phyloP scores from a whole-genome alignment of 768 basidiomycete species.

The Exsudoporus frostii region DNA sequence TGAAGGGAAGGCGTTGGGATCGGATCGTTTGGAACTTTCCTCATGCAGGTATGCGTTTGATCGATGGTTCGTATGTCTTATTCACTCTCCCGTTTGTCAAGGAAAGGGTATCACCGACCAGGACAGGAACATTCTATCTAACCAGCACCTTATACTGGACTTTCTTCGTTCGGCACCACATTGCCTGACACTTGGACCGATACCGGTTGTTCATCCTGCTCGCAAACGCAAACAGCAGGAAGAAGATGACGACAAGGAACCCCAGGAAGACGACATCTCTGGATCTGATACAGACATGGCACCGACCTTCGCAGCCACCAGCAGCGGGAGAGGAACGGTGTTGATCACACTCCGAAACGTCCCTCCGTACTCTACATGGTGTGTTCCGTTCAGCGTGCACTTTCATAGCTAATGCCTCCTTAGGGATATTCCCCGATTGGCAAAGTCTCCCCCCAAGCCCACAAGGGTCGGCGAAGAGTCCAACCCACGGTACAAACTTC shows the following conservation, averaged over 20 bases:
- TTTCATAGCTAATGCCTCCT: constrained; percentile 2
- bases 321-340: constrained; percentile 58
- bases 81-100: constrained; percentile 26
- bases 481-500: constrained; percentile 66
- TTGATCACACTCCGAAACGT: constrained; percentile 87
- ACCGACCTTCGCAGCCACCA: neutral
- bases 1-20: constrained; percentile 70
- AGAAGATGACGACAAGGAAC: constrained; percentile 44
- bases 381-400: constrained; percentile 19
- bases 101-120: constrained; percentile 91
- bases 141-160: constrained; percentile 78
- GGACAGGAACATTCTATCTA: constrained; percentile 87
- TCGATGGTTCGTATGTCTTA: neutral
- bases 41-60: constrained; percentile 71
- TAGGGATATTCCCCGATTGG: constrained; percentile 76
- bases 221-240: constrained; percentile 44
- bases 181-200: constrained; percentile 55
- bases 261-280: constrained; percentile 21
- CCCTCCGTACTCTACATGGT: constrained; percentile 87
- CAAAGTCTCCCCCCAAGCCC: constrained; percentile 68
- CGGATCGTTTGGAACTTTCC: constrained; percentile 94
- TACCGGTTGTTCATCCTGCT: constrained; percentile 41
- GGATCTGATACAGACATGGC: constrained; percentile 14
- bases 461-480: constrained; percentile 40
- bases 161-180: constrained; percentile 75